A percentile compares a stretch with the other conserved stretches of the same genome.
Conservation (phyloP, 495 filamentous ascomycete species). For the Tirmania nivea region DNA sequence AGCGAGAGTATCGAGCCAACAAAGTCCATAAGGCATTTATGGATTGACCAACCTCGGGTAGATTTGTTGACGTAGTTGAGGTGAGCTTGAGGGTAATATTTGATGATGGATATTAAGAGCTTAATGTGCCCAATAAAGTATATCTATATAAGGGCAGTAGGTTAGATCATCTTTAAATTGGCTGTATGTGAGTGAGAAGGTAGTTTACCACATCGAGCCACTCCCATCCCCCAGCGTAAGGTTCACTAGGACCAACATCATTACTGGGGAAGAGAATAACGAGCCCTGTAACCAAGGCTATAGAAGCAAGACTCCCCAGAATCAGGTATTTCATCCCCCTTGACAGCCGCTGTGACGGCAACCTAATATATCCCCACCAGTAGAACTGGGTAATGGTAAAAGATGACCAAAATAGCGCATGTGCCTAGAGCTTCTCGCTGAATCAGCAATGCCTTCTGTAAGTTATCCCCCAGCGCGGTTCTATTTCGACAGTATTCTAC, state of each 20-base stretch:
- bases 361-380: conserved; percentile 23
- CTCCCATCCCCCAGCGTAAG: conserved; percentile 43
- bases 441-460: too few species aligned
- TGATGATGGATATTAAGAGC: conserved; percentile 65
- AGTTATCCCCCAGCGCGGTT: too few species aligned
- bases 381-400: conserved; percentile 55
- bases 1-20: conserved; percentile 60
- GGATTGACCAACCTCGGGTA: conserved; percentile 72
- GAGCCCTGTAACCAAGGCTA: conserved; percentile 33
- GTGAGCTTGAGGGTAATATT: conserved; percentile 73
- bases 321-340: conserved; percentile 43
- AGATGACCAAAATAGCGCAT: conserved; percentile 46
- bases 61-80: conserved; percentile 65
- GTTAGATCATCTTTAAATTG: too few species aligned
- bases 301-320: conserved; percentile 38
- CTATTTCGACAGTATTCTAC: too few species aligned
- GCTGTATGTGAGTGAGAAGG: conserved; percentile 15
- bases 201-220: conserved; percentile 77
- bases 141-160: conserved; percentile 14
- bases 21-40: conserved; percentile 64
- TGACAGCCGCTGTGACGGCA: conserved; percentile 33
- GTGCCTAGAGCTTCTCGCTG: conserved; percentile 19
- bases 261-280: conserved; percentile 20
- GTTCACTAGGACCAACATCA: conserved; percentile 32
- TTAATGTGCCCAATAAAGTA: conserved; percentile 79